A percentile compares a stretch with the other conserved stretches of the same genome.
These are phyloP conservation scores for Thraustochytrium sp. DNA, from an alignment of 352 stramenopile species.

Conservation along the genomic window DNA sequence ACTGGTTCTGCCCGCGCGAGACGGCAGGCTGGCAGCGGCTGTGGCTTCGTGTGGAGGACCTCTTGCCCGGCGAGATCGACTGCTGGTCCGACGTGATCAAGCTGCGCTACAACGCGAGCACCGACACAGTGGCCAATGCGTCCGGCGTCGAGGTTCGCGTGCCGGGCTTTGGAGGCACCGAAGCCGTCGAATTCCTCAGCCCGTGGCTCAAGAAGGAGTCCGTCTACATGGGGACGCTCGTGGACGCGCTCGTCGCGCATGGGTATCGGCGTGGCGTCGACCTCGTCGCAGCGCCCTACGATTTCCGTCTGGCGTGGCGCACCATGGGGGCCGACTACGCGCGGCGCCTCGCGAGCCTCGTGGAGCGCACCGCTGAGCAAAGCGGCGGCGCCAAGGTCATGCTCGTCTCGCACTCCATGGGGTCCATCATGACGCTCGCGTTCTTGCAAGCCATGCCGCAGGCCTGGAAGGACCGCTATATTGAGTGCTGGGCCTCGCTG, in stretches of 20 bases:
- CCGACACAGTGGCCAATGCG: background rate
- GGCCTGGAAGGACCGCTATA: conserved; percentile 47
- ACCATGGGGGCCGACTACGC: background rate
- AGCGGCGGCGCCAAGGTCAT: background rate
- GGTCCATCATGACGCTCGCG: conserved; percentile 41
- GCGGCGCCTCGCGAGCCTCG: background rate
- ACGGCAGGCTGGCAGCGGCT: conserved; percentile 30
- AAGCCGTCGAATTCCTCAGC: conserved; percentile 35
- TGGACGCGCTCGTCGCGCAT: background rate
- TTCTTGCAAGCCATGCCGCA: conserved; percentile 21
- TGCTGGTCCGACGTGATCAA: conserved; percentile 43
- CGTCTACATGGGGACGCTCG: conserved; percentile 13
- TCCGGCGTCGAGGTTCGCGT: conserved; percentile 39
- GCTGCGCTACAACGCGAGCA: background rate
- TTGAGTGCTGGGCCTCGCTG: conserved; percentile 43
- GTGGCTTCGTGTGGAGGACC: conserved; percentile 35
- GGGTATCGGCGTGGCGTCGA: conserved; percentile 19
- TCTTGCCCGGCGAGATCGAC: conserved; percentile 26
- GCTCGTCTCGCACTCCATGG: conserved; percentile 47
- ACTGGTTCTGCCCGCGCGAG: conserved; percentile 32
- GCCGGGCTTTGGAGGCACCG: conserved; percentile 21
- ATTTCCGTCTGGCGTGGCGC: conserved; percentile 16
- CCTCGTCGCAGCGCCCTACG: conserved; percentile 42
- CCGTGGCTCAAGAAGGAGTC: background rate
- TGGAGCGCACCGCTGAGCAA: background rate